These are phyloP conservation scores for Leishmania tarentolae DNA, from an alignment of 208 protist species.

Conservation along the genomic window DNA sequence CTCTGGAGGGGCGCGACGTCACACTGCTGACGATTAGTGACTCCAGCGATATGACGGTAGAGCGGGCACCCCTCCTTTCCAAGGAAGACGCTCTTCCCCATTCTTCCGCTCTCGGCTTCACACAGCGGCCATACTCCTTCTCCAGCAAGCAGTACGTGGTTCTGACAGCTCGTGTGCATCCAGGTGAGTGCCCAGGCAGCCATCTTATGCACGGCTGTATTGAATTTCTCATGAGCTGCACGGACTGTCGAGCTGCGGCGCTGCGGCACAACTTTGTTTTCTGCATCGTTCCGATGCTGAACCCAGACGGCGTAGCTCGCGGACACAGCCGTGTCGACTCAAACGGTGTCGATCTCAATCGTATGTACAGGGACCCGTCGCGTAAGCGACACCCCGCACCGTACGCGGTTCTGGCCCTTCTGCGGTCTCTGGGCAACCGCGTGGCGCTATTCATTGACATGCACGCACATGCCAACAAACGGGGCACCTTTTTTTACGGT, in stretches of 20 bases:
- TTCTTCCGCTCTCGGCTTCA: constrained; percentile 59
- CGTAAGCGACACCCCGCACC: constrained; percentile 76
- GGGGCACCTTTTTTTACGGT: constrained; percentile 95
- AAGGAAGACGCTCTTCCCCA: constrained; percentile 55
- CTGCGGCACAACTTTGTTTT: constrained; percentile 92
- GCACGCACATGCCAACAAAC: constrained; percentile 94
- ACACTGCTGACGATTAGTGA: constrained; percentile 91
- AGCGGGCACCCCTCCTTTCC: constrained; percentile 39
- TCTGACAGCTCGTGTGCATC: constrained; percentile 92
- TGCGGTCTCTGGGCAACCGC: constrained; percentile 48
- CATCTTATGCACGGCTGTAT: constrained; percentile 95
- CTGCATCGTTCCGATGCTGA: constrained; percentile 91
- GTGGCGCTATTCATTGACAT: constrained; percentile 92
- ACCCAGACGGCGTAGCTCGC: constrained; percentile 93
- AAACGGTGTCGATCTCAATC: constrained; percentile 92
- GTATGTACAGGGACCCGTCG: constrained; percentile 87
- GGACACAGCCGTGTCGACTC: constrained; percentile 94
- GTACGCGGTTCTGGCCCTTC: constrained; percentile 62
- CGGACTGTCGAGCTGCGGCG: constrained; percentile 67
- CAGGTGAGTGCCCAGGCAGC: constrained; percentile 91
- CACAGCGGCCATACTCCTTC: constrained; percentile 62
- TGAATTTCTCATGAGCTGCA: constrained; percentile 79
- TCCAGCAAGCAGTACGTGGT: constrained; percentile 75
- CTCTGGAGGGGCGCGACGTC: constrained; percentile 79
- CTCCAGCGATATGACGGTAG: constrained; percentile 39